Evolutionary conservation across 768 basidiomycete genomes (phyloP).

Genomic region (Hygrophoropsis aurantiaca): DNA sequence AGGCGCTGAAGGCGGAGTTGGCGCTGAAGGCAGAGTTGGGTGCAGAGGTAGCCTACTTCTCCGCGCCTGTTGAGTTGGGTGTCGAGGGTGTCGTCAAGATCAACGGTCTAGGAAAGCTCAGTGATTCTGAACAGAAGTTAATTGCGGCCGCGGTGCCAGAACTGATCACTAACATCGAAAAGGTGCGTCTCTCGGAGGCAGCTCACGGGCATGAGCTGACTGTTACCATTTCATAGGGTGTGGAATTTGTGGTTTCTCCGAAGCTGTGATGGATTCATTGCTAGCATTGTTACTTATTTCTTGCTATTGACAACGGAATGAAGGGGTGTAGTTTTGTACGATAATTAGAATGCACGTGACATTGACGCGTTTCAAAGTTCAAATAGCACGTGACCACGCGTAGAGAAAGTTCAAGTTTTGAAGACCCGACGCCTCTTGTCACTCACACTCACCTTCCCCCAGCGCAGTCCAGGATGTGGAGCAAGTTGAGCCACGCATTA

Average conservation of each 20-base stretch:
- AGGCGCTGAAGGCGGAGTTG: constrained; percentile 77
- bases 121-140: constrained; percentile 71
- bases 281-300: too few species aligned
- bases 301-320: too few species aligned
- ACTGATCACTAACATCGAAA: constrained; percentile 69
- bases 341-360: constrained; percentile 19
- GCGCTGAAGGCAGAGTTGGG: constrained; percentile 82
- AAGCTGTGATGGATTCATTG: constrained; percentile 23
- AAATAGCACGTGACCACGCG: constrained; percentile 24
- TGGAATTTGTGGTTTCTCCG: constrained; percentile 22
- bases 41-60: constrained; percentile 81
- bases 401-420: constrained; percentile 1
- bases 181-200: constrained; percentile 39
- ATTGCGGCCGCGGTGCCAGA: constrained; percentile 82
- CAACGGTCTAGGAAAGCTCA: constrained; percentile 72
- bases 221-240: constrained; percentile 13
- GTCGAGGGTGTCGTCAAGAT: constrained; percentile 82
- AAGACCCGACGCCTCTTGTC: not conserved
- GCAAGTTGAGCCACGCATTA: constrained; percentile 57
- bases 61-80: constrained; percentile 84
- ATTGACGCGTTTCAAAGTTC: constrained; percentile 25
- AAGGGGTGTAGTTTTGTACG: not conserved
- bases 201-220: not conserved
- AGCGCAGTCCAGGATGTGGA: constrained; percentile 47
- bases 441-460: not conserved